Conservation (phyloP, 2,329 filamentous ascomycete species). For the Trichophyton simii region DNA sequence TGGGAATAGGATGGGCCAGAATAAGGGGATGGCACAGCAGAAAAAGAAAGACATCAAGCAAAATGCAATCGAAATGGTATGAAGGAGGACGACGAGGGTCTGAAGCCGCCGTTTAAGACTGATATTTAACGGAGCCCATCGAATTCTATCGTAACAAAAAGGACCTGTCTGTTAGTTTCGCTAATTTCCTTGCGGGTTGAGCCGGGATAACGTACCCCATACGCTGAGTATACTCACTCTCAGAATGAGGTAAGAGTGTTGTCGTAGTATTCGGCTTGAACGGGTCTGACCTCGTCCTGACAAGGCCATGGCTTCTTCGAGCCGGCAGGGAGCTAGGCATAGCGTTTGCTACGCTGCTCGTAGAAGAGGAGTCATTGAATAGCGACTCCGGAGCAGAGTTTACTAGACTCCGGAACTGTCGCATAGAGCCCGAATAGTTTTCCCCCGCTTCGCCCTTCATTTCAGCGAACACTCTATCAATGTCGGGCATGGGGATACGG, state of each 20-base stretch:
- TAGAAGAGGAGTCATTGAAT: background rate
- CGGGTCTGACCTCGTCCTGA: background rate
- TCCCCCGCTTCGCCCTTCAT: constrained; percentile 4
- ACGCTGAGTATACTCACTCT: background rate
- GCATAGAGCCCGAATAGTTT: background rate
- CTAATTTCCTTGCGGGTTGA: background rate
- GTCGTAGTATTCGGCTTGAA: background rate
- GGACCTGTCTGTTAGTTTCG: background rate
- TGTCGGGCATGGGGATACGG: constrained; percentile 9
- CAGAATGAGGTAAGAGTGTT: background rate
- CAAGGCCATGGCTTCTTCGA: background rate
- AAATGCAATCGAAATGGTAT: constrained; percentile 58
- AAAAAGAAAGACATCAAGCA: constrained; percentile 76
- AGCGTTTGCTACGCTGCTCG: background rate
- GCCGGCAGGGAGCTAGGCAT: background rate
- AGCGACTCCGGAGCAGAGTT: background rate
- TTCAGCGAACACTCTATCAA: constrained; percentile 6
- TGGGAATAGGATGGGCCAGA: constrained; percentile 66
- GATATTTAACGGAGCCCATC: constrained; percentile 70
- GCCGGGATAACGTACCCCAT: background rate
- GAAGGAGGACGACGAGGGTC: constrained; percentile 64
- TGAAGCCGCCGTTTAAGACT: constrained; percentile 60
- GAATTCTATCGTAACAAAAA: constrained; percentile 37
- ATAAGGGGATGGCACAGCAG: constrained; percentile 77
- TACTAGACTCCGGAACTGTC: background rate